These are phyloP conservation scores for Pyricularia sp. DNA, from an alignment of 2,329 filamentous ascomycete species.

Conservation along the genomic window DNA sequence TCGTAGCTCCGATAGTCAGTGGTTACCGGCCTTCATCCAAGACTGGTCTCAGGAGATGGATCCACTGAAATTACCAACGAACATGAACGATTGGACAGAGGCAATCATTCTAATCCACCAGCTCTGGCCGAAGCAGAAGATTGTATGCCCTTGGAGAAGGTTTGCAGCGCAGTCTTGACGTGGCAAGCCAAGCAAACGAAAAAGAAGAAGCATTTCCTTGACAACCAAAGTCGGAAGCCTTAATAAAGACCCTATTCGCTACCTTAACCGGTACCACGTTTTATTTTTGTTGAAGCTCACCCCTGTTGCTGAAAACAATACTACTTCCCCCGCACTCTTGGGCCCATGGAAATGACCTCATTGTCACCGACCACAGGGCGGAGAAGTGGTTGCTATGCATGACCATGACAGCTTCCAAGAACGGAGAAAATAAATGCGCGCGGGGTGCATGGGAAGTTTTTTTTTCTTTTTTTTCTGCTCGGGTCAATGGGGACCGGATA, in stretches of 20 bases:
- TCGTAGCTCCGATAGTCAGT: not conserved
- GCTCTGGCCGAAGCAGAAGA: not conserved
- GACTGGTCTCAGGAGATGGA: not conserved
- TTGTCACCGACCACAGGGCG: not conserved
- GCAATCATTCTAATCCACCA: not conserved
- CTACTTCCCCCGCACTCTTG: not conserved
- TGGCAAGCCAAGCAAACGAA: too few species aligned
- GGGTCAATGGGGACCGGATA: not conserved
- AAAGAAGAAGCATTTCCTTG: not conserved
- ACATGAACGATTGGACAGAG: not conserved
- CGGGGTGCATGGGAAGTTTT: not conserved
- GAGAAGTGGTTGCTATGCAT: not conserved
- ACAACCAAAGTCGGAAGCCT: not conserved
- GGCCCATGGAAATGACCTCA: not conserved
- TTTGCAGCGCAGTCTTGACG: not conserved
- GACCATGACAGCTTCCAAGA: not conserved
- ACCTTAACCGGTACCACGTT: not conserved
- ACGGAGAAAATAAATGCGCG: not conserved
- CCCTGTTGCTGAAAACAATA: not conserved
- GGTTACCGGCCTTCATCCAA: not conserved
- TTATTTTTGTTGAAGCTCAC: not conserved
- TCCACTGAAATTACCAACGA: not conserved
- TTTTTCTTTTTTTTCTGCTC: not conserved
- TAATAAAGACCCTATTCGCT: not conserved
- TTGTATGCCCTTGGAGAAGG: not conserved